Evolutionary conservation across 2,329 filamentous ascomycete genomes (phyloP), one percentile per base, ranked within the genome.

Genomic region (Alternaria triticina): DNA sequence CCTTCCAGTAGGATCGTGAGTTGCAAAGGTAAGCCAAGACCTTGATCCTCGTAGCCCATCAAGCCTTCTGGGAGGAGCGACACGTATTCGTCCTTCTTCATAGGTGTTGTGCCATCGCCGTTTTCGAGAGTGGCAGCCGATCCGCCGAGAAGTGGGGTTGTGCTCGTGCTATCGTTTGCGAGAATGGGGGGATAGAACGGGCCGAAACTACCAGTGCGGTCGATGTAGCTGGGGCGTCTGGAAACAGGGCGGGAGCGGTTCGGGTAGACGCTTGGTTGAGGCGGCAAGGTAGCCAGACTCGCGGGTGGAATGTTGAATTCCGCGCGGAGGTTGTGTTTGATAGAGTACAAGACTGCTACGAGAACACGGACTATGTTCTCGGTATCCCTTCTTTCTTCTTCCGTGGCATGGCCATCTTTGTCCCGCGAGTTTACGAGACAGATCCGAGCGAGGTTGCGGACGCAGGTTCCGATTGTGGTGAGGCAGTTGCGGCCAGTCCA

Each of bases 321-420:
- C 1, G 87, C 86, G 17, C 88, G 85, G 1, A 90, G 80, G 70
- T 89, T 88, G 71, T 89, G 88, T 71, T 90, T 90, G 46, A 89
- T 84, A 0, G 88, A 87, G 70, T 88, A 90, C 3, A 89, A 83
- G 54, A 90, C 83, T 0, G 88, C 88, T 63, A 90, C 83, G 11
- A 90, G 78, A 11, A 88, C 83, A 12, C 87, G 83, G 3, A 90
- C 81, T 0, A 85, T 85, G 45, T 85, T 82, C 70, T 90, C 88
- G n/a, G 87, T 84, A 67, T 90, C 86, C 55, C 84, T 78, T 52
- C 80, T 79, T 75, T 90, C 87, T 0, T 65, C 70, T 7, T 77
- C 72, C 13, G 61, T 69, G 1, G 74, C 49, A 3, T 65, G 28
- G 1, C 68, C 70, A 1, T 74, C 68, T 40, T 67, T 74, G 43